These are phyloP conservation scores for Medicago ruthenica DNA, from an alignment of 306 rosid species.

Conservation along the genomic window DNA sequence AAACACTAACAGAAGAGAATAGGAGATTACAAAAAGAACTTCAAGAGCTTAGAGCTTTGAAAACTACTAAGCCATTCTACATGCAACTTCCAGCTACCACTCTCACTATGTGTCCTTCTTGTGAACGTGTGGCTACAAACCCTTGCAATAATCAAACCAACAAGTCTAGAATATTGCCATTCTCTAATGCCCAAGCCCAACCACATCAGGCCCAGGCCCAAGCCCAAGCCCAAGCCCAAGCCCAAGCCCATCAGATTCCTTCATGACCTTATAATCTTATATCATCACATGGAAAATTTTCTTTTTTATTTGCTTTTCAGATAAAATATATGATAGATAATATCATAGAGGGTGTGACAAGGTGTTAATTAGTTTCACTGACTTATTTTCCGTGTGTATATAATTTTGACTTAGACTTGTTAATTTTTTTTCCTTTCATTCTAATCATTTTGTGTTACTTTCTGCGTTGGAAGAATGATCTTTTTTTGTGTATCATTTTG, in stretches of 20 bases:
- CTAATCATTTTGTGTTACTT: neutral
- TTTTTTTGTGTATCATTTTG: constrained; percentile 41
- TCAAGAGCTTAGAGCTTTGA: constrained; percentile 88
- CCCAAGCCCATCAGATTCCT: constrained; percentile 55
- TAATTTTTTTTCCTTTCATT: constrained; percentile 6
- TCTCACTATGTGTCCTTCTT: constrained; percentile 97
- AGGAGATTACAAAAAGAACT: constrained; percentile 90
- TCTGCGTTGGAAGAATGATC: constrained; percentile 17
- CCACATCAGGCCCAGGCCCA: constrained; percentile 47
- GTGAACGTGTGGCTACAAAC: constrained; percentile 77
- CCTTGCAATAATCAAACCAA: constrained; percentile 31
- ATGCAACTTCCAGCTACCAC: constrained; percentile 99
- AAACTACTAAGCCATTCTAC: constrained; percentile 88
- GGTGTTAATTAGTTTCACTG: neutral
- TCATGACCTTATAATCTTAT: constrained; percentile 38
- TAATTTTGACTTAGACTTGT: neutral
- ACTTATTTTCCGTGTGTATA: constrained; percentile 6
- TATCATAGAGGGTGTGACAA: neutral
- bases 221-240: constrained; percentile 45
- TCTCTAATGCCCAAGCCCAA: constrained; percentile 48
- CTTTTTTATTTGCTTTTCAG: neutral
- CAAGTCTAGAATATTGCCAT: constrained; percentile 48
- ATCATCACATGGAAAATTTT: neutral
- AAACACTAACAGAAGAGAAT: constrained; percentile 91
- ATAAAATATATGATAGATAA: neutral